Conservation (phyloP, 345 rosid genomes). For the Xanthoceras sorbifolium region DNA sequence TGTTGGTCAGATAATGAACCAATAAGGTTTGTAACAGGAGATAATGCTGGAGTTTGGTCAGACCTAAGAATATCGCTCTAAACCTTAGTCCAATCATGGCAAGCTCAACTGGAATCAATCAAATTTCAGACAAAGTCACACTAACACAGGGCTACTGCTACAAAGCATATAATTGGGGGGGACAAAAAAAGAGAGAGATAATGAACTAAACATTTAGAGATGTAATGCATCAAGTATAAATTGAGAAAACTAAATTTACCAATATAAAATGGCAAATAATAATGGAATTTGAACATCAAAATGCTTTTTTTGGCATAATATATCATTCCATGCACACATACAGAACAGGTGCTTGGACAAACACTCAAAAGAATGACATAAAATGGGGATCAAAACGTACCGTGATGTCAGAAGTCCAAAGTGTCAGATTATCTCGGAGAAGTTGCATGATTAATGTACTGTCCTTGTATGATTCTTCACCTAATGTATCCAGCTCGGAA, state of each 20-base stretch:
- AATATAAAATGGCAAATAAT: not conserved
- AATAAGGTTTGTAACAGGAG: too few relatives aligned
- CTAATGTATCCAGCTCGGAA: slow-evolving; percentile 91
- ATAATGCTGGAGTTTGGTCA: not conserved
- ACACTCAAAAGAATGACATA: not conserved
- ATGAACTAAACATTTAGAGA: not conserved
- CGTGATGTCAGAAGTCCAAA: slow-evolving; percentile 95
- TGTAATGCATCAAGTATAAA: not conserved
- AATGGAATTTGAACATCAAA: not conserved
- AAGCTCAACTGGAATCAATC: not conserved
- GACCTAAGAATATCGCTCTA: not conserved
- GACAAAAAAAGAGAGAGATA: not conserved
- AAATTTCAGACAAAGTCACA: not conserved
- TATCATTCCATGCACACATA: not conserved
- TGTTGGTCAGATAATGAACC: not conserved
- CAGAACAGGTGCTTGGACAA: not conserved
- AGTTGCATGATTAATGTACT: slow-evolving; percentile 98
- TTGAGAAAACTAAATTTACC: not conserved
- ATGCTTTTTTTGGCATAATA: too few relatives aligned
- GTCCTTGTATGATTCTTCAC: slow-evolving; percentile 99
- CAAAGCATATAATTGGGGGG: too few relatives aligned
- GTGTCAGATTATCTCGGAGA: slow-evolving; percentile 92
- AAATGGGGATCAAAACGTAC: slow-evolving; percentile 33
- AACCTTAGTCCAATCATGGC: not conserved
- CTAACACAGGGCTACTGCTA: too few relatives aligned